These are phyloP conservation scores for Penicillium canescens DNA, from an alignment of 495 filamentous ascomycete species.

Conservation along the genomic window DNA sequence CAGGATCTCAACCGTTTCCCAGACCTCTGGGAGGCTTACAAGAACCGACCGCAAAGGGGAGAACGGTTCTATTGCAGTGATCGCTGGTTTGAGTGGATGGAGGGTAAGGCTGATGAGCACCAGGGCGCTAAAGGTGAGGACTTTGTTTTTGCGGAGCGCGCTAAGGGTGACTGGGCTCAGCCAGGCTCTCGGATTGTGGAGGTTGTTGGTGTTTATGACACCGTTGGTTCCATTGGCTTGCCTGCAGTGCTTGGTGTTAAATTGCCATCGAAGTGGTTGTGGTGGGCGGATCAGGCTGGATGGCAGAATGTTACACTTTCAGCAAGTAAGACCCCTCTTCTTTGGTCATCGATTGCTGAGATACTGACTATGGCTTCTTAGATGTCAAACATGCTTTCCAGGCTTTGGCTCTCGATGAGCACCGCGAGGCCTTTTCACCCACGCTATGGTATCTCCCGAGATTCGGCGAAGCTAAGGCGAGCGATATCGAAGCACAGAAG, in stretches of 20 bases:
- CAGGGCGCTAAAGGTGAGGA: slow-evolving; percentile 17
- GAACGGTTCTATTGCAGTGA: slow-evolving; percentile 16
- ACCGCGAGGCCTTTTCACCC: slow-evolving; percentile 51
- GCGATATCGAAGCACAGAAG: slow-evolving; percentile 14
- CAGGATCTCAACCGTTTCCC: slow-evolving; percentile 44
- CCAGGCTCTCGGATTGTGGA: slow-evolving; percentile 36
- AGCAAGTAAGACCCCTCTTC: slow-evolving; percentile 15
- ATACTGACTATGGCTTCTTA: slow-evolving; percentile 17
- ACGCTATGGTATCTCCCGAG: slow-evolving; percentile 53
- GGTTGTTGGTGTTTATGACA: slow-evolving; percentile 61
- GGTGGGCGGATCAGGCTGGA: background rate
- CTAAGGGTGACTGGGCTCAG: slow-evolving; percentile 17
- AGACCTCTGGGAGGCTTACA: slow-evolving; percentile 49
- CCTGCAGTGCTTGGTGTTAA: slow-evolving; percentile 23
- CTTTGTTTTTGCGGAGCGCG: slow-evolving; percentile 8
- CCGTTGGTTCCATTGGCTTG: slow-evolving; percentile 47
- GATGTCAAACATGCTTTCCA: slow-evolving; percentile 60
- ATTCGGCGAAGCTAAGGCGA: background rate
- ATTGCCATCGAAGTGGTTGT: slow-evolving; percentile 2
- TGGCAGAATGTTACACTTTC: slow-evolving; percentile 5
- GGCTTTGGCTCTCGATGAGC: slow-evolving; percentile 59
- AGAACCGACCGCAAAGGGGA: slow-evolving; percentile 22
- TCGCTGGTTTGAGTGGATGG: slow-evolving; percentile 9
- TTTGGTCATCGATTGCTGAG: background rate
- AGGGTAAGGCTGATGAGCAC: slow-evolving; percentile 23